Base-by-base conservation (phyloP, 2,329 filamentous ascomycete genomes). In the Pseudogymnoascus sp. region DNA sequence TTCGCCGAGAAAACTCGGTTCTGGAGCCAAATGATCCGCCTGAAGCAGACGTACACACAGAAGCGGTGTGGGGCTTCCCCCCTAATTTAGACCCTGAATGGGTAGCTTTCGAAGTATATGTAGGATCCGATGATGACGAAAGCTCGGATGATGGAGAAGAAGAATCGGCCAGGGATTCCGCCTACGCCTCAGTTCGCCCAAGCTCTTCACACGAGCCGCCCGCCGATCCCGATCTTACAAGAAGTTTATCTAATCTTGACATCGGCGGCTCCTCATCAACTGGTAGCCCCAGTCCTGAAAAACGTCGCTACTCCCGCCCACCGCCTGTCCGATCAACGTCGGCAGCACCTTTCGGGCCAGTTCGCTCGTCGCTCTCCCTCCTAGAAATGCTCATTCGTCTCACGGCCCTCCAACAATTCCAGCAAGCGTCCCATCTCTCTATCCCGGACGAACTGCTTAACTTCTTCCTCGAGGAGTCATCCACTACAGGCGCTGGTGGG, bases 371-470 rank as follows among this genome's bases (percentile, higher is more conserved):
- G 0, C 79, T 91, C 5, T 90, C 88, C 4, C 82, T 90, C 19
- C 82, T 91, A 46, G 88, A 91, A 72, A 89, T 88, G 73, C 81
- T 91, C 6, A 82, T 90, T 64, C 87, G 89, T 61, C 81, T 91
- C 28, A 86, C 86, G 1, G 84, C 87, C 0, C 81, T 90, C 3
- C 88, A 91, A 72, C 88, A 91, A 77, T 90, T 89, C 74, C 85
- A 89, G 67, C 88, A 91, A 78, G 81, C 84, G 62, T 87, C 87
- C 0, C 88, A 90, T 69, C 82, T 91, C 11, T 80, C 86, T 38
- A 89, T 90, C 65, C 84, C 84, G 16, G 88, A 91, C 72, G 88
- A 91, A 70, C 79, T 90, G 1, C 80, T 91, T 8, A 89, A 87
- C 70, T 90, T 91, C 78, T 91, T 91, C 78, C 80, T 91, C 7